These are phyloP conservation scores for Arthroderma sp. DNA, from an alignment of 2,329 filamentous ascomycete genomes.

Conservation along the genomic window DNA sequence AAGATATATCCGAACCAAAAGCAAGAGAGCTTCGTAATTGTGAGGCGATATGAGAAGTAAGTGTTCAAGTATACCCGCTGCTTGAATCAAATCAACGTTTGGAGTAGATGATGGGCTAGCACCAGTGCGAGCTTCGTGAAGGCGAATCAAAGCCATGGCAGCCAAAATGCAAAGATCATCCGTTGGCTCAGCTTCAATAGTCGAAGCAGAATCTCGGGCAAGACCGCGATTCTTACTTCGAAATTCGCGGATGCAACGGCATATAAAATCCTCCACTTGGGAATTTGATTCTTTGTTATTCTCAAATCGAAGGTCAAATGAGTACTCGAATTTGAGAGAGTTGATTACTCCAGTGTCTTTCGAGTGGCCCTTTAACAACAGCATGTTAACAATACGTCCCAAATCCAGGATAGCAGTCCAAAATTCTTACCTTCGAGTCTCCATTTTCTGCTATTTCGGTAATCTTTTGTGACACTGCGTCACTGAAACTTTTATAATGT, in stretches of 20 bases:
- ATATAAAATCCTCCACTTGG: constrained; percentile 25
- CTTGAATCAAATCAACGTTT: constrained; percentile 19
- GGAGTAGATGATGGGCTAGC: constrained; percentile 13
- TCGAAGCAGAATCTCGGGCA: constrained; percentile 16
- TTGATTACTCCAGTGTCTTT: constrained; percentile 20
- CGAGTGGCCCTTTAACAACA: too few species aligned
- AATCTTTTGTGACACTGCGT: constrained; percentile 12
- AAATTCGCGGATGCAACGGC: constrained; percentile 26
- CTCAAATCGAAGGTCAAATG: constrained; percentile 23
- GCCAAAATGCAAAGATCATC: constrained; percentile 33
- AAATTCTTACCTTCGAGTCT: constrained; percentile 10
- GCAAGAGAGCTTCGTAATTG: constrained; percentile 33
- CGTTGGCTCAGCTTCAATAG: constrained; percentile 31
- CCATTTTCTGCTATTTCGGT: constrained; percentile 1
- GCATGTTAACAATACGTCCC: too few species aligned
- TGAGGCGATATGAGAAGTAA: constrained; percentile 31
- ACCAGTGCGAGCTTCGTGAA: constrained; percentile 13
- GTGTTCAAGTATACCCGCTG: constrained; percentile 27
- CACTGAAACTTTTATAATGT: constrained; percentile 15
- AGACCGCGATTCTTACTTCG: constrained; percentile 14
- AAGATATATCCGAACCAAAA: constrained; percentile 32
- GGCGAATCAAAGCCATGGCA: constrained; percentile 28
- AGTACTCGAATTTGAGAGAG: constrained; percentile 32
- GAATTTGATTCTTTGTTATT: constrained; percentile 16
- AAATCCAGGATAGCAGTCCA: too few species aligned